A percentile compares a stretch with the other conserved stretches of the same genome.
phyloP scores from a whole-genome alignment of 148 eudicot species.

The Chenopodium suecicum region DNA sequence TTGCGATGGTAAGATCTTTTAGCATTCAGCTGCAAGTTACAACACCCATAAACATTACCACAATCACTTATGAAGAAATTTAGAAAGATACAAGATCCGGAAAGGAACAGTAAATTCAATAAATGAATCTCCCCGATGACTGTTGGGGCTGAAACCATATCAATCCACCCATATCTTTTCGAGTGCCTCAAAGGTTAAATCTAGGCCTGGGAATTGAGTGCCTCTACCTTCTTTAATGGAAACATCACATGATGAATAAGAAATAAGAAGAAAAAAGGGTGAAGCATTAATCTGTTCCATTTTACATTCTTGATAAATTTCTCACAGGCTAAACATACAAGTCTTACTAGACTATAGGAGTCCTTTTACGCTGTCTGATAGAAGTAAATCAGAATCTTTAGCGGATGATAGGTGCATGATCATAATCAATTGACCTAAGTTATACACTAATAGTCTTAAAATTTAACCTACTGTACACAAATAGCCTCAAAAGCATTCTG shows the following conservation, averaged over 20 bases:
- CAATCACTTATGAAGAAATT: background rate
- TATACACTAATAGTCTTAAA: too few relatives aligned
- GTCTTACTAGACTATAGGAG: background rate
- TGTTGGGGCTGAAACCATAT: background rate
- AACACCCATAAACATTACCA: slow-evolving; percentile 7
- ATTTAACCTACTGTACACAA: background rate
- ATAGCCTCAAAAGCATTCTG: background rate
- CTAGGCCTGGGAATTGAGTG: background rate
- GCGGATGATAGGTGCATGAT: background rate
- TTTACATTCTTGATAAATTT: background rate
- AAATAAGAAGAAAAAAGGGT: background rate
- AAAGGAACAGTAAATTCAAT: background rate
- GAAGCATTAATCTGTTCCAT: background rate
- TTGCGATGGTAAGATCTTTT: slow-evolving; percentile 71
- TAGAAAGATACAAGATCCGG: background rate
- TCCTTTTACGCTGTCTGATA: background rate
- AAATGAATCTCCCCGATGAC: background rate
- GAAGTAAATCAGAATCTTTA: background rate
- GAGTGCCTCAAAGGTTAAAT: background rate
- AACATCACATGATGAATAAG: background rate
- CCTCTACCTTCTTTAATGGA: background rate
- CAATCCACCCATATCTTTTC: background rate
- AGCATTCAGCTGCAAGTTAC: slow-evolving; percentile 60
- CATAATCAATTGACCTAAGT: background rate
- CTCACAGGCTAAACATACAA: background rate